These are phyloP conservation scores for Aspergillus avenaceus DNA, from an alignment of 495 filamentous ascomycete species.

Conservation along the genomic window DNA sequence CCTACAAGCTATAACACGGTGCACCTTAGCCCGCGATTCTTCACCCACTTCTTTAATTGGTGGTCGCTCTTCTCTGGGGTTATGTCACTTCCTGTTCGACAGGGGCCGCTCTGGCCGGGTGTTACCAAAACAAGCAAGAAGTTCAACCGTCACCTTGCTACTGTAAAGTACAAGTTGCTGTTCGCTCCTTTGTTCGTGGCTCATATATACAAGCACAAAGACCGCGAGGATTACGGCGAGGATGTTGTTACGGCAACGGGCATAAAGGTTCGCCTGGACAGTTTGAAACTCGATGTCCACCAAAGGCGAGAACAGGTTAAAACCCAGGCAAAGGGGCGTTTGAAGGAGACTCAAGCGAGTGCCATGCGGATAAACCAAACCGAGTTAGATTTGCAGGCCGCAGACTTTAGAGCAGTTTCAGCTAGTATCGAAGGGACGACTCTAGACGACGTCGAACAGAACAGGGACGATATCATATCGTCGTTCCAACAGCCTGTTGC, in stretches of 20 bases:
- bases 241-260: slow-evolving; percentile 85
- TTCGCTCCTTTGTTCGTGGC: slow-evolving; percentile 90
- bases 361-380: slow-evolving; percentile 94
- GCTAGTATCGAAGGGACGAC: slow-evolving; percentile 80
- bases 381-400: slow-evolving; percentile 85
- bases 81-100: slow-evolving; percentile 91
- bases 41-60: slow-evolving; percentile 98
- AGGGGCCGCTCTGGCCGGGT: slow-evolving; percentile 86
- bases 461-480: slow-evolving; percentile 52
- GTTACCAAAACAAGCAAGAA: slow-evolving; percentile 96
- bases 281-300: slow-evolving; percentile 93
- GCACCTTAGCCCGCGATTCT: slow-evolving; percentile 90
- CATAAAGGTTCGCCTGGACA: slow-evolving; percentile 88
- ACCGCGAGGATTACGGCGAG: slow-evolving; percentile 79
- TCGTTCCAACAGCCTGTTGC: slow-evolving; percentile 50
- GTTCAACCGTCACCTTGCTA: slow-evolving; percentile 92
- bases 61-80: slow-evolving; percentile 94
- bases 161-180: slow-evolving; percentile 94
- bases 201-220: slow-evolving; percentile 98
- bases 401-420: slow-evolving; percentile 90
- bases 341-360: slow-evolving; percentile 71
- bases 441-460: slow-evolving; percentile 64
- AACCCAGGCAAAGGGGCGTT: slow-evolving; percentile 67
- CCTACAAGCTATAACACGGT: slow-evolving; percentile 92
- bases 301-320: slow-evolving; percentile 89